These are phyloP conservation scores for Heimioporus sp. DNA, from an alignment of 768 basidiomycete species.

Conservation along the genomic window DNA sequence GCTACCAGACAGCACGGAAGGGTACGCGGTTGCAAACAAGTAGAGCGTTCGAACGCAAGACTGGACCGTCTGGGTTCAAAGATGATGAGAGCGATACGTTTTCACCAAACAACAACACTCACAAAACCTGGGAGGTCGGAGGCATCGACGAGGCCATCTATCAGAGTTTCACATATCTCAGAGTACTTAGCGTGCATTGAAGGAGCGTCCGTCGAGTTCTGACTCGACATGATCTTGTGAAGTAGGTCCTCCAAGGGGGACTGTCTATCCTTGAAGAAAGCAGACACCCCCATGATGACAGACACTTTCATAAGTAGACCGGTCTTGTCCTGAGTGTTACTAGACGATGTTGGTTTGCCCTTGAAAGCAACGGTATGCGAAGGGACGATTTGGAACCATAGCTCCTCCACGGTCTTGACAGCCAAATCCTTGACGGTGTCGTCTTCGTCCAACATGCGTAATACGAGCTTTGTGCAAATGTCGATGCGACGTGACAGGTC, in stretches of 20 bases:
- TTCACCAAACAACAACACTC: constrained; percentile 27
- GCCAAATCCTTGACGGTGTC: constrained; percentile 94
- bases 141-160: constrained; percentile 87
- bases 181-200: constrained; percentile 65
- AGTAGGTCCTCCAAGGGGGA: constrained; percentile 83
- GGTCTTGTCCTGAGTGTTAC: constrained; percentile 47
- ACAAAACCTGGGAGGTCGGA: constrained; percentile 77
- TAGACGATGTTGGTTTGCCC: constrained; percentile 29
- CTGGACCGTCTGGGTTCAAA: constrained; percentile 59
- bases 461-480: constrained; percentile 77
- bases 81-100: not conserved
- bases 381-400: constrained; percentile 68
- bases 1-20: constrained; percentile 75
- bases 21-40: constrained; percentile 78
- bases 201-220: constrained; percentile 53
- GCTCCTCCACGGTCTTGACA: constrained; percentile 83
- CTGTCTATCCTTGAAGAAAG: constrained; percentile 79
- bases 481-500: constrained; percentile 65
- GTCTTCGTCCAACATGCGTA: constrained; percentile 89
- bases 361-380: constrained; percentile 38
- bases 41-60: constrained; percentile 86
- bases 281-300: constrained; percentile 84
- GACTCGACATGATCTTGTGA: constrained; percentile 76
- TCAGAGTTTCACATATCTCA: constrained; percentile 81
- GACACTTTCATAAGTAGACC: constrained; percentile 63